These are phyloP conservation scores for Puccinia novopanici DNA, from an alignment of 1,284 basidiomycete species.

Conservation along the genomic window DNA sequence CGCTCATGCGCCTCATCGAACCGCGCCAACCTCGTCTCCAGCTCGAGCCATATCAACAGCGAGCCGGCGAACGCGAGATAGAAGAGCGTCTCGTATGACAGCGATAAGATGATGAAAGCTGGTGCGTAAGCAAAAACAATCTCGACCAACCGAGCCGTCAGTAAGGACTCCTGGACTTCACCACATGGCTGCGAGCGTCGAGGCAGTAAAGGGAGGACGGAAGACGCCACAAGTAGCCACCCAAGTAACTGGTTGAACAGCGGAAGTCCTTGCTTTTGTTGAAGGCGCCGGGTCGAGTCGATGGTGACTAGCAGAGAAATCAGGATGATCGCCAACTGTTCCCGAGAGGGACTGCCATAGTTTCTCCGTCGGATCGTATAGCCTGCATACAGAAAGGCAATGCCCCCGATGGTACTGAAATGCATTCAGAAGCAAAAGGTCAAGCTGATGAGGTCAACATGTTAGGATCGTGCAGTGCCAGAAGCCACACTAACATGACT, in stretches of 20 bases:
- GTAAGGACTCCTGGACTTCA: not conserved
- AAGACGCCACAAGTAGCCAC: slow-evolving; percentile 64
- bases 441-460: not conserved
- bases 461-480: not conserved
- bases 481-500: slow-evolving; percentile 64
- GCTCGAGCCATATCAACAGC: slow-evolving; percentile 70
- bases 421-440: not conserved
- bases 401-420: slow-evolving; percentile 26
- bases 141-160: slow-evolving; percentile 53
- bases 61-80: slow-evolving; percentile 70
- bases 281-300: slow-evolving; percentile 67
- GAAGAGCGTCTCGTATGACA: slow-evolving; percentile 80
- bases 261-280: slow-evolving; percentile 71
- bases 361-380: not conserved
- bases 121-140: slow-evolving; percentile 67
- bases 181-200: not conserved
- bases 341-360: slow-evolving; percentile 23
- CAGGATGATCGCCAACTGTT: slow-evolving; percentile 62
- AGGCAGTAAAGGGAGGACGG: slow-evolving; percentile 42
- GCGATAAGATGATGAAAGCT: slow-evolving; percentile 76
- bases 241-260: slow-evolving; percentile 67
- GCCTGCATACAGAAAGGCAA: slow-evolving; percentile 22
- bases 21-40: slow-evolving; percentile 64
- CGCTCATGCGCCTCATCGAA: not conserved
- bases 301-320: slow-evolving; percentile 65